Evolutionary conservation across 2,329 filamentous ascomycete species (phyloP).

Genomic region (Shiraia bambusicola): DNA sequence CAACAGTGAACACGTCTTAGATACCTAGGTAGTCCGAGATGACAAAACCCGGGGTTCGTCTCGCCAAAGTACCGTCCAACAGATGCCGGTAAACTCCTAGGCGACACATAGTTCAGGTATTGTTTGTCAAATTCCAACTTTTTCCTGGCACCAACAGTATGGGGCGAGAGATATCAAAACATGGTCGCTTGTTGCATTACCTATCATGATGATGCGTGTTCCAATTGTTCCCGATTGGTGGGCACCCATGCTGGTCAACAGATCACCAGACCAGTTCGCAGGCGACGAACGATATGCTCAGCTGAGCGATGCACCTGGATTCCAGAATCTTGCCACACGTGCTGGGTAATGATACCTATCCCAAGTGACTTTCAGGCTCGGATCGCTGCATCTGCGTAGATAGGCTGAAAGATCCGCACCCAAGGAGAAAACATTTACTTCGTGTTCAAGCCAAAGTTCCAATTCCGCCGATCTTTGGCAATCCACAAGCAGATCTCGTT

Average conservation of each 20-base stretch:
- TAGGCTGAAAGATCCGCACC: no score
- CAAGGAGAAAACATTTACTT: not conserved
- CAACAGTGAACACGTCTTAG: not conserved
- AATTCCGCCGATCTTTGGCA: no score
- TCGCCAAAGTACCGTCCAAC: no score
- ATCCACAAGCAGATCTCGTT: no score
- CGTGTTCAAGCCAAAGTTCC: no score
- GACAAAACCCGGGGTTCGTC: no score
- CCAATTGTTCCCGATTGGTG: not conserved
- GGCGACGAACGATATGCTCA: constrained; percentile 2
- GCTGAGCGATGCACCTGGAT: no score
- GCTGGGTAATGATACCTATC: constrained; percentile 3
- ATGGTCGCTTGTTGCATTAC: constrained; percentile 2
- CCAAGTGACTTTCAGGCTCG: not conserved
- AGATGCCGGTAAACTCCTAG: no score
- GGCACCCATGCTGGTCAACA: not conserved
- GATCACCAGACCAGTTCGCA: constrained; percentile 7
- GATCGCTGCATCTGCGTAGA: not conserved
- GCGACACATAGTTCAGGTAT: no score
- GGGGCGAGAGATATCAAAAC: constrained; percentile 5
- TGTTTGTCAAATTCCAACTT: no score
- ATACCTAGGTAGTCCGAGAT: no score
- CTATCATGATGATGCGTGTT: not conserved
- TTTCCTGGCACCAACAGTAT: not conserved
- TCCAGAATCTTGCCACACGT: no score